These are phyloP conservation scores for Groenewaldozyma sp. DNA, from an alignment of 1,139 yeast species.

Conservation along the genomic window DNA sequence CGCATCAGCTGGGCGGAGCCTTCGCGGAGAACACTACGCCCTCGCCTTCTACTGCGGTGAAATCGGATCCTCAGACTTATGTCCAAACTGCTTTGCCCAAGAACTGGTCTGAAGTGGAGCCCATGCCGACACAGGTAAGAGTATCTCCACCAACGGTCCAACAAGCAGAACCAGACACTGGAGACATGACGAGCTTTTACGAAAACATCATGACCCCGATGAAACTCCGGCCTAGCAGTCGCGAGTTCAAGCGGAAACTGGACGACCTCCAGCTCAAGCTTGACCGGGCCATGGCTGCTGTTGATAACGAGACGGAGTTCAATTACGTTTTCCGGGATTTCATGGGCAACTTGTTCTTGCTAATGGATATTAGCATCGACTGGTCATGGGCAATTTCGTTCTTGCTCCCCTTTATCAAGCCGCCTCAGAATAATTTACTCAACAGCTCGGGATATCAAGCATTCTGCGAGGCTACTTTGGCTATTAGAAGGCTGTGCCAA, in stretches of 20 bases:
- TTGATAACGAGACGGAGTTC: slow-evolving; percentile 13
- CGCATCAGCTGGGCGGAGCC: neutral
- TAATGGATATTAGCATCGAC: slow-evolving; percentile 15
- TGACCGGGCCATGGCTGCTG: slow-evolving; percentile 9
- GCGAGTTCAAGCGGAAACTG: slow-evolving; percentile 12
- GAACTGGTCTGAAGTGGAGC: neutral
- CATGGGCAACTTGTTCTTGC: slow-evolving; percentile 20
- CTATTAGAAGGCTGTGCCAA: slow-evolving; percentile 7
- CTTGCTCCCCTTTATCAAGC: slow-evolving; percentile 15
- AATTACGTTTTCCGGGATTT: slow-evolving; percentile 24
- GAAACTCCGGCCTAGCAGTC: slow-evolving; percentile 7
- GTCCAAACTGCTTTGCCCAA: neutral
- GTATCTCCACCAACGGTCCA: slow-evolving; percentile 14
- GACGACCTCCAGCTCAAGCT: slow-evolving; percentile 15
- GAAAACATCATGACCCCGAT: slow-evolving; percentile 7
- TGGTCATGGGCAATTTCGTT: slow-evolving; percentile 15
- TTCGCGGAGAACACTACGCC: too few relatives aligned
- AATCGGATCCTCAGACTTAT: neutral
- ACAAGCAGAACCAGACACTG: slow-evolving; percentile 15
- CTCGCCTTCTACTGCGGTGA: neutral
- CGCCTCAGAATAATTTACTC: neutral
- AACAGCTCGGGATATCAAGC: slow-evolving; percentile 8
- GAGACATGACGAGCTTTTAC: slow-evolving; percentile 16
- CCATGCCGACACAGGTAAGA: neutral
- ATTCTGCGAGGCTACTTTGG: slow-evolving; percentile 10